Percentiles rank a stretch among this genome's conserved stretches.
phyloP scores from a whole-genome alignment of 2,329 filamentous ascomycete species.

The Calonectria crousiana region DNA sequence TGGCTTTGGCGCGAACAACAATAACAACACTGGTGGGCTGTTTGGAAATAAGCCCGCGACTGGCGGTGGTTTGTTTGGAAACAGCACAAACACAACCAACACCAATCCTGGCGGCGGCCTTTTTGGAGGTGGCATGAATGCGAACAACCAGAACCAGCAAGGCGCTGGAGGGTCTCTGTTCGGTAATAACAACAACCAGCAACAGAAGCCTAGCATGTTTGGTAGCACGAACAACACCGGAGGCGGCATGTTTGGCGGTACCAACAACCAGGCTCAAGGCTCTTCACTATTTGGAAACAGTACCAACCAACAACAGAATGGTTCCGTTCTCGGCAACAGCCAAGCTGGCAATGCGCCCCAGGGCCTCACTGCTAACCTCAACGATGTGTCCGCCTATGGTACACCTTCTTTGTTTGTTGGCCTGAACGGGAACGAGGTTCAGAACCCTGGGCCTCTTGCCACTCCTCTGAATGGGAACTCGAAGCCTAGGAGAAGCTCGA shows the following conservation, averaged over 20 bases:
- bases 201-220: slow-evolving; percentile 63
- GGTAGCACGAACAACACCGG: slow-evolving; percentile 59
- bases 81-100: slow-evolving; percentile 39
- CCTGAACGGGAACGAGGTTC: slow-evolving; percentile 71
- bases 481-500: slow-evolving; percentile 82
- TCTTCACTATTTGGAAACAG: slow-evolving; percentile 59
- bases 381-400: slow-evolving; percentile 90
- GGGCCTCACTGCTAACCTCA: slow-evolving; percentile 81
- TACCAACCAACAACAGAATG: slow-evolving; percentile 60
- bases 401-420: slow-evolving; percentile 87
- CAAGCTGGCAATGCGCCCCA: slow-evolving; percentile 67
- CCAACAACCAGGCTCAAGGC: slow-evolving; percentile 59
- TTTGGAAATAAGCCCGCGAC: slow-evolving; percentile 49
- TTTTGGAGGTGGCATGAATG: slow-evolving; percentile 54
- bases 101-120: slow-evolving; percentile 52
- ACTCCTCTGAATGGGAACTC: slow-evolving; percentile 84
- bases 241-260: slow-evolving; percentile 67
- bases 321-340: slow-evolving; percentile 71
- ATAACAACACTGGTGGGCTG: slow-evolving; percentile 47
- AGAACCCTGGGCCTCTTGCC: slow-evolving; percentile 88
- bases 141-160: slow-evolving; percentile 52
- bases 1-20: slow-evolving; percentile 52
- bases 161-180: slow-evolving; percentile 63
- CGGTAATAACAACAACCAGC: slow-evolving; percentile 54
- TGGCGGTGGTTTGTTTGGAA: slow-evolving; percentile 52